A percentile compares a stretch with the other conserved stretches of the same genome.
phyloP scores from a whole-genome alignment of 2,329 filamentous ascomycete genomes.

The Pseudogymnoascus sp. region DNA sequence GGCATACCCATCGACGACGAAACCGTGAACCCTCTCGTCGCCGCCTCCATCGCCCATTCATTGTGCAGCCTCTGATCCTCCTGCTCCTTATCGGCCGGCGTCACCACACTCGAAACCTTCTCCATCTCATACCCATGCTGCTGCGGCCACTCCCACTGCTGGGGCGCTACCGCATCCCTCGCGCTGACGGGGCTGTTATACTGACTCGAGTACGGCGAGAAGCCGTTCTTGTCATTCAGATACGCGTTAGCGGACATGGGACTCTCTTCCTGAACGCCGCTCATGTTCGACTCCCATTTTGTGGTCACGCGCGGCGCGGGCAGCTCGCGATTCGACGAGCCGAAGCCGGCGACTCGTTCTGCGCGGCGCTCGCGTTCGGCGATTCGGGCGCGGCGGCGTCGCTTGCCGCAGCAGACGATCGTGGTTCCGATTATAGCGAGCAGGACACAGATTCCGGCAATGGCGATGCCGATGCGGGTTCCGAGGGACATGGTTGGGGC shows the following conservation, averaged over 20 bases:
- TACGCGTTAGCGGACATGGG: conserved; percentile 32
- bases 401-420: conserved; percentile 51
- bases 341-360: conserved; percentile 1
- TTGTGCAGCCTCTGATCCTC: background rate
- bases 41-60: conserved; percentile 11
- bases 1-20: conserved; percentile 7
- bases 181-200: conserved; percentile 48
- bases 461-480: conserved; percentile 52
- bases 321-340: conserved; percentile 33
- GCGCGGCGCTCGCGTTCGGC: conserved; percentile 29
- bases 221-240: conserved; percentile 37
- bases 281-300: conserved; percentile 1
- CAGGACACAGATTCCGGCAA: conserved; percentile 43
- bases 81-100: conserved; percentile 2
- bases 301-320: conserved; percentile 19
- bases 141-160: conserved; percentile 17
- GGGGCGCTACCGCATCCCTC: conserved; percentile 15
- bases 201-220: conserved; percentile 54
- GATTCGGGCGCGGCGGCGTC: conserved; percentile 47
- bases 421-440: conserved; percentile 44
- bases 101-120: background rate
- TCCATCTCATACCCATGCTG: conserved; percentile 12
- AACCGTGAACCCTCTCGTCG: conserved; percentile 9
- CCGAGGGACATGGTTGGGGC: conserved; percentile 44
- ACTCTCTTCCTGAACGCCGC: conserved; percentile 18